Evolutionary conservation across 2,329 filamentous ascomycete genomes (phyloP), one percentile per base, ranked within the genome.

Genomic region (Colletotrichum melonis): DNA sequence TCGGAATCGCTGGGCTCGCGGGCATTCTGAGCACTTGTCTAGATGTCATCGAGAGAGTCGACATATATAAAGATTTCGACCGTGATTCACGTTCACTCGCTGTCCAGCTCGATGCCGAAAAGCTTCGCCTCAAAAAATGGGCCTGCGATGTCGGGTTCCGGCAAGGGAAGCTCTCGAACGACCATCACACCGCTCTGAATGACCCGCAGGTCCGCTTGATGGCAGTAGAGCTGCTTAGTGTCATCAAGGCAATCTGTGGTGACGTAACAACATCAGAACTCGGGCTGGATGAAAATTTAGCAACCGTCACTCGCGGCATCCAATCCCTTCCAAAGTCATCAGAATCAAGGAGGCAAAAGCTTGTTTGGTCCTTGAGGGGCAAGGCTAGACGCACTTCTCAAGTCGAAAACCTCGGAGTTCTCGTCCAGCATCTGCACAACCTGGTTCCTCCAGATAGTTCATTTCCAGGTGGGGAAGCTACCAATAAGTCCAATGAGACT

Each of bases 21-120:
- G 75, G 77, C 6, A 72, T 80, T 0, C 78, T 78, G 38, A 76
- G 71, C 54, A 28, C 73, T 0, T 79, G 76, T 14, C n/a, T 79
- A 2, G 76, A 80, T 1, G 76, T 72, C 2, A 26, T 77, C 0
- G 69, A 76, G 0, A 69, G 52, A 5, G 49, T 78, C 2, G 58
- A 78, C 9, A 14, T 62, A 0, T 80, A 79, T 11, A 70, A 63
- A 1, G 32, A 67, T 0, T 78, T 76, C 1, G 63, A 38, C 0
- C 1, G 14, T 0, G 79, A 80, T 3, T 69, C 71, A 4, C 57
- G 69, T 11, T 32, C 65, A 0, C 32, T 80, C 0, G 63, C 74
- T 3, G 68, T 75, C 0, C 69, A 72, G 2, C 78, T 79, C 16
- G 56, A 63, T 1, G 73, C 76, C 1, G 32, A 66, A 0, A 75